A percentile compares a stretch with the other conserved stretches of the same genome.
phyloP scores from a whole-genome alignment of 805 yeast genomes.

The Ogataea paraovalis region DNA sequence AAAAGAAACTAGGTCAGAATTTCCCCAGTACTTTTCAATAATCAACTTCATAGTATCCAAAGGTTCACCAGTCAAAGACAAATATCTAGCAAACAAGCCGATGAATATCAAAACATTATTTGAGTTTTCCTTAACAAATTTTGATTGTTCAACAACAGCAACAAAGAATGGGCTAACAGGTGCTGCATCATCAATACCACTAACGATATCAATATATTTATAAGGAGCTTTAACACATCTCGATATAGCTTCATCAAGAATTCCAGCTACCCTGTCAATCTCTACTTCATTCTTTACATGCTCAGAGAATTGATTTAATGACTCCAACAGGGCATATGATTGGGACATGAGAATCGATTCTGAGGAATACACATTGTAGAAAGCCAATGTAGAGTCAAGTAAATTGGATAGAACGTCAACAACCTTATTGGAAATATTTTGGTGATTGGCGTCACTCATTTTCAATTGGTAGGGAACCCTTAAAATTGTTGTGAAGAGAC shows the following conservation, averaged over 20 bases:
- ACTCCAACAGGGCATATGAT: conserved; percentile 46
- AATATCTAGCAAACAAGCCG: conserved; percentile 40
- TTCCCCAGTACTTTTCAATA: conserved; percentile 14
- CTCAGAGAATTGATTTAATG: conserved; percentile 33
- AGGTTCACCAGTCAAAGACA: conserved; percentile 60
- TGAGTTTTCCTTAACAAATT: conserved; percentile 39
- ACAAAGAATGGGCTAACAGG: conserved; percentile 55
- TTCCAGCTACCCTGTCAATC: conserved; percentile 45
- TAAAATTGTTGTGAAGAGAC: conserved; percentile 65
- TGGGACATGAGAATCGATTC: conserved; percentile 43
- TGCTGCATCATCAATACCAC: conserved; percentile 8
- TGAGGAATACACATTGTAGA: conserved; percentile 37
- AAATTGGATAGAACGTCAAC: conserved; percentile 46
- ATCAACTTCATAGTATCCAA: conserved; percentile 17
- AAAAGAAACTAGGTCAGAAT: conserved; percentile 5
- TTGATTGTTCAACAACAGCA: conserved; percentile 66
- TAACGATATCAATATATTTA: conserved; percentile 68
- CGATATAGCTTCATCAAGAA: conserved; percentile 73
- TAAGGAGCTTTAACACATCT: conserved; percentile 75
- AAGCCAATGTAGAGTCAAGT: conserved; percentile 48
- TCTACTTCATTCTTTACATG: conserved; percentile 9
- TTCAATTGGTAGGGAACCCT: conserved; percentile 38
- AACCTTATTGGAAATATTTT: conserved; percentile 36
- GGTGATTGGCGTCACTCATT: conserved; percentile 9
- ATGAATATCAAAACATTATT: conserved; percentile 44